Evolutionary conservation across 768 basidiomycete genomes (phyloP).

Genomic region (Hydnomerulius pinastri): DNA sequence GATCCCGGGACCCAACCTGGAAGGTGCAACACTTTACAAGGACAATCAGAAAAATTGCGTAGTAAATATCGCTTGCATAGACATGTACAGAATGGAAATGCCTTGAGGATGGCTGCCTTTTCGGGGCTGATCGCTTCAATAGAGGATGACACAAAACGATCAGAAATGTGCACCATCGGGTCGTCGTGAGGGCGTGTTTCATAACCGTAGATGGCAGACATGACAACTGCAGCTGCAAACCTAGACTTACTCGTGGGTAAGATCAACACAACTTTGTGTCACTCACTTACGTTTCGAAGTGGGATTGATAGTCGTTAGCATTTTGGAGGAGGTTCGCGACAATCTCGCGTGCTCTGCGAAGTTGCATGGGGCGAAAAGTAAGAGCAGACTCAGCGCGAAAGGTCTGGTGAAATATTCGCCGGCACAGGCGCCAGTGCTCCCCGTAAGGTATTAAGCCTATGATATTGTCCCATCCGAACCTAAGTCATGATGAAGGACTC

Average conservation of each 20-base stretch:
- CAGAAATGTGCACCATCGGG: slow-evolving; percentile 1
- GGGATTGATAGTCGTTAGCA: not conserved
- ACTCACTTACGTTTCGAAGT: not conserved
- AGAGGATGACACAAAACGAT: not conserved
- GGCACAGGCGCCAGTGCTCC: slow-evolving; percentile 12
- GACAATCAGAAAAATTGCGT: slow-evolving; percentile 1
- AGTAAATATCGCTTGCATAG: not conserved
- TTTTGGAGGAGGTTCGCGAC: not conserved
- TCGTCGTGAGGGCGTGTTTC: slow-evolving; percentile 4
- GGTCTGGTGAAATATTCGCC: slow-evolving; percentile 12
- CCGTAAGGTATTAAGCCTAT: slow-evolving; percentile 7
- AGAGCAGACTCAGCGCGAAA: slow-evolving; percentile 8
- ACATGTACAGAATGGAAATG: slow-evolving; percentile 11
- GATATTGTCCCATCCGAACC: slow-evolving; percentile 7
- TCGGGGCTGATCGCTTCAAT: not conserved
- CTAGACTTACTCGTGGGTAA: not conserved
- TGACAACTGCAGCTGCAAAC: slow-evolving; percentile 3
- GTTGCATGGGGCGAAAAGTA: slow-evolving; percentile 6
- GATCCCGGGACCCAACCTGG: slow-evolving; percentile 24
- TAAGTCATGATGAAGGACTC: not conserved
- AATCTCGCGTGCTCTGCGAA: slow-evolving; percentile 3
- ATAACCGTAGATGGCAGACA: slow-evolving; percentile 9
- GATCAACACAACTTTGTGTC: not conserved
- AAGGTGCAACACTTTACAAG: slow-evolving; percentile 18
- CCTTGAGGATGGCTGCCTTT: not conserved